These are phyloP conservation scores for Coffea eugenioides DNA, from an alignment of 257 asterid species.

Conservation along the genomic window DNA sequence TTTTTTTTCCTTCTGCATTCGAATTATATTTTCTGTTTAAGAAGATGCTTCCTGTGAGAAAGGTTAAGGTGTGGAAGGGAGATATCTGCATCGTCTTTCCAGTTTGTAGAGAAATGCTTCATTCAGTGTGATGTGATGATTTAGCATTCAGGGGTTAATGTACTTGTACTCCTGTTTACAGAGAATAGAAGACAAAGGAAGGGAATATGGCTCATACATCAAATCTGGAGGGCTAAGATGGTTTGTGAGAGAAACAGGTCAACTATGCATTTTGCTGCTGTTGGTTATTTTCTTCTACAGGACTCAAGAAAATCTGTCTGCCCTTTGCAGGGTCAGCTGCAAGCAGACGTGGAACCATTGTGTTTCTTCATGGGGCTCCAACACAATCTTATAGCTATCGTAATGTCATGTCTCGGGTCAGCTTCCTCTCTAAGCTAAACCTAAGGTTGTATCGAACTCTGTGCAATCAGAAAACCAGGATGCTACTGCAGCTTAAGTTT, in stretches of 20 bases:
- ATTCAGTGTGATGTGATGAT: too few species aligned
- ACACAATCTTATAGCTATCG: slow-evolving; percentile 95
- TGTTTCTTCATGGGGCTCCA: slow-evolving; percentile 98
- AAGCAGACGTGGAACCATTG: slow-evolving; percentile 76
- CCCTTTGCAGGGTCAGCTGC: slow-evolving; percentile 61
- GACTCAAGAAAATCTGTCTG: slow-evolving; percentile 20
- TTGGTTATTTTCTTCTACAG: neutral
- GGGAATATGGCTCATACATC: slow-evolving; percentile 67
- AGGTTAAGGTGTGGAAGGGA: too few species aligned
- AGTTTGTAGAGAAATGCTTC: too few species aligned
- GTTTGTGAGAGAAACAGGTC: slow-evolving; percentile 99
- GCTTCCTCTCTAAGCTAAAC: slow-evolving; percentile 27
- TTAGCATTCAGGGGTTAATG: slow-evolving; percentile 7
- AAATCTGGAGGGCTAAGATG: slow-evolving; percentile 82
- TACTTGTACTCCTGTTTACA: slow-evolving; percentile 22
- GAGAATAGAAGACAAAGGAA: slow-evolving; percentile 90
- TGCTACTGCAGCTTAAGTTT: too few species aligned
- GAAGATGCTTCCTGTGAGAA: too few species aligned
- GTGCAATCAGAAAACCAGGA: too few species aligned
- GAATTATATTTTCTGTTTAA: too few species aligned
- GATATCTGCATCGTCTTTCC: too few species aligned
- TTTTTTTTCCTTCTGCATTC: too few species aligned
- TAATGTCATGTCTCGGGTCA: slow-evolving; percentile 93
- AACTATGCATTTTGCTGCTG: slow-evolving; percentile 11
- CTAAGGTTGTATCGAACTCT: too few species aligned